Percentiles rank a stretch among this genome's conserved stretches.
Conservation (phyloP, 2,329 filamentous ascomycete species). For the Aspergillus neoniger region DNA sequence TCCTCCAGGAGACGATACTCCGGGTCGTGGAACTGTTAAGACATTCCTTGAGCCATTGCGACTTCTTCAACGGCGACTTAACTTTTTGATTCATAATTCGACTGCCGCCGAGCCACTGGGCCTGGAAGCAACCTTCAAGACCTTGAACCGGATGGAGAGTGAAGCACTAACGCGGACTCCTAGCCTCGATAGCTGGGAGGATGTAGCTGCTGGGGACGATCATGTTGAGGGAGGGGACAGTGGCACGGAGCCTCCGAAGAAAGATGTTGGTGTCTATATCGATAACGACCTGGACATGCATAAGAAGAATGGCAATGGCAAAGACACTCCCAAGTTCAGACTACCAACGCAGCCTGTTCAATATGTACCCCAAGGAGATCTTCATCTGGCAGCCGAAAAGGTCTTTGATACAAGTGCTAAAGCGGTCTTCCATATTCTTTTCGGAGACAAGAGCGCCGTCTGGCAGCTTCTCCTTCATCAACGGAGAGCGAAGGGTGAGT, state of each 20-base stretch:
- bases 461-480: conserved; percentile 91
- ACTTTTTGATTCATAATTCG: conserved; percentile 79
- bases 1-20: conserved; percentile 61
- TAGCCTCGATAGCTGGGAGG: conserved; percentile 88
- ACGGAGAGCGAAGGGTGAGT: conserved; percentile 64
- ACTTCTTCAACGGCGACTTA: conserved; percentile 79
- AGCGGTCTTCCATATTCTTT: conserved; percentile 91
- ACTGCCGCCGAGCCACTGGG: conserved; percentile 69
- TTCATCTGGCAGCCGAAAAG: conserved; percentile 71
- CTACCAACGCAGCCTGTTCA: conserved; percentile 77
- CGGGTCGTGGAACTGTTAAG: conserved; percentile 80
- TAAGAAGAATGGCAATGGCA: conserved; percentile 37
- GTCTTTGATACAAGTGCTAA: conserved; percentile 91
- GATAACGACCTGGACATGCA: conserved; percentile 62
- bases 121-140: conserved; percentile 69
- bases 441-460: conserved; percentile 92
- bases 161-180: conserved; percentile 63
- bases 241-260: conserved; percentile 39
- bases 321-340: conserved; percentile 70
- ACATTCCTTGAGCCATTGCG: conserved; percentile 86
- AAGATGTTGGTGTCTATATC: conserved; percentile 62
- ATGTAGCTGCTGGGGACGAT: conserved; percentile 68
- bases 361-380: conserved; percentile 82
- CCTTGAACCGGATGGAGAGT: conserved; percentile 73
- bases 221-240: conserved; percentile 48